Conservation (phyloP, 495 filamentous ascomycete genomes). For the Neurospora africana region DNA sequence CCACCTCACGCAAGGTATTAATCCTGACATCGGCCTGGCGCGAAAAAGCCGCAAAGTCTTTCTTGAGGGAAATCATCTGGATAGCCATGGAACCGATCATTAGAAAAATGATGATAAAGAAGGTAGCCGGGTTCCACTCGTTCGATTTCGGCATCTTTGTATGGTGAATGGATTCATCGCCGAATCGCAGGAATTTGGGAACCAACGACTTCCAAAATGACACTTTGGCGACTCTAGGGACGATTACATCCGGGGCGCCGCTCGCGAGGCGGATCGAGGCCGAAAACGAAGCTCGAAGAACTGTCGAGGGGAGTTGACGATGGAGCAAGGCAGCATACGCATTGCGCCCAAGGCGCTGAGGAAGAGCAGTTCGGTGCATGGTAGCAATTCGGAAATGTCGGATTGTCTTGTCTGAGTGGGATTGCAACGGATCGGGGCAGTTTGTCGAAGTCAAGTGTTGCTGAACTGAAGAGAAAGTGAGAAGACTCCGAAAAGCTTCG, state of each 20-base stretch:
- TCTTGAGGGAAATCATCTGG: constrained; percentile 72
- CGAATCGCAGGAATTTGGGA: constrained; percentile 33
- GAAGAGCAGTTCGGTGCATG: not conserved
- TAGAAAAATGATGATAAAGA: constrained; percentile 83
- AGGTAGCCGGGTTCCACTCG: constrained; percentile 87
- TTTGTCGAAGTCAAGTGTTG: not conserved
- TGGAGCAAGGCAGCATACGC: not conserved
- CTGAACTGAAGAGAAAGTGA: not conserved
- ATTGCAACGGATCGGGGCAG: not conserved
- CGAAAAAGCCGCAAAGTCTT: constrained; percentile 58
- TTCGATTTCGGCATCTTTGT: constrained; percentile 39
- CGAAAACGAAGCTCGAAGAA: not conserved
- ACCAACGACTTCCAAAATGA: constrained; percentile 65
- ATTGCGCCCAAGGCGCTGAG: not conserved
- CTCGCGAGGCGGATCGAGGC: not conserved
- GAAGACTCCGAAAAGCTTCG: not conserved
- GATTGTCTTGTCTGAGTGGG: not conserved
- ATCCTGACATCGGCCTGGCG: constrained; percentile 74
- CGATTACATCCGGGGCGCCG: constrained; percentile 6
- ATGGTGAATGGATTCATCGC: constrained; percentile 1
- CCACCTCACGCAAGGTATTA: constrained; percentile 64
- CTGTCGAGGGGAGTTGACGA: not conserved
- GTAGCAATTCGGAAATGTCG: not conserved
- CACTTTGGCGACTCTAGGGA: constrained; percentile 49
- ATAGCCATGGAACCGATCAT: constrained; percentile 92